These are phyloP conservation scores for Neonectria ditissima DNA, from an alignment of 2,329 filamentous ascomycete species.

Conservation along the genomic window DNA sequence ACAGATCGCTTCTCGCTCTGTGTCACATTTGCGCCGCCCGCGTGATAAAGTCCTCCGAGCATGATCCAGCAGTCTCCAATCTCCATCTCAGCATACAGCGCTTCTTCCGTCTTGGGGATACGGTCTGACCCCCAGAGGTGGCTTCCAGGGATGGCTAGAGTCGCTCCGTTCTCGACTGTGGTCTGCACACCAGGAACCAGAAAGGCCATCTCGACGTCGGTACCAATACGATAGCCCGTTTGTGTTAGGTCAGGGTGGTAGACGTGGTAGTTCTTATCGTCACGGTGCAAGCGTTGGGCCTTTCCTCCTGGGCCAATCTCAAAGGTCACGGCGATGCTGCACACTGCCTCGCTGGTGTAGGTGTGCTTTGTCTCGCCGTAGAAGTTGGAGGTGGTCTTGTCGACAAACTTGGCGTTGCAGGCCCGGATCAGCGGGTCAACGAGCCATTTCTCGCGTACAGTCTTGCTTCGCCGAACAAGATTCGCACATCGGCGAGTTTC, in stretches of 20 bases:
- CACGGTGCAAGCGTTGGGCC: conserved; percentile 20
- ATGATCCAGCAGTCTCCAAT: conserved; percentile 24
- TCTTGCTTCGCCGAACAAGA: conserved; percentile 17
- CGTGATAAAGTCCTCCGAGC: conserved; percentile 17
- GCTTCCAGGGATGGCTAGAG: conserved; percentile 17
- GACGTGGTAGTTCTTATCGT: conserved; percentile 23
- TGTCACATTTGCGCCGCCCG: conserved; percentile 16
- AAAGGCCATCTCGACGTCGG: conserved; percentile 18
- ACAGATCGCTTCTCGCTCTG: conserved; percentile 16
- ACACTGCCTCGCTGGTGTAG: conserved; percentile 20
- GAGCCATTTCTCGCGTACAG: conserved; percentile 20
- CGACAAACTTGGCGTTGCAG: conserved; percentile 19
- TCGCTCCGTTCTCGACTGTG: conserved; percentile 18
- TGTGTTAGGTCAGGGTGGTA: conserved; percentile 13
- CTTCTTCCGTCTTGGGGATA: conserved; percentile 12
- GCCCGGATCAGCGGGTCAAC: conserved; percentile 18
- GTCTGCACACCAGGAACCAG: conserved; percentile 18
- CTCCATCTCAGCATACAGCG: conserved; percentile 17
- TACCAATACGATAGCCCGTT: conserved; percentile 17
- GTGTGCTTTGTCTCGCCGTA: conserved; percentile 23
- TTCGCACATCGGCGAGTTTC: conserved; percentile 21
- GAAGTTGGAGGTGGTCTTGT: conserved; percentile 21
- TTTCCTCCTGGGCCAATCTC: conserved; percentile 21
- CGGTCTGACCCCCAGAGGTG: conserved; percentile 20
- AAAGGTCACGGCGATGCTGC: conserved; percentile 21